phyloP scores from a whole-genome alignment of 2,329 filamentous ascomycete species.

The Incumbomyces lentus region DNA sequence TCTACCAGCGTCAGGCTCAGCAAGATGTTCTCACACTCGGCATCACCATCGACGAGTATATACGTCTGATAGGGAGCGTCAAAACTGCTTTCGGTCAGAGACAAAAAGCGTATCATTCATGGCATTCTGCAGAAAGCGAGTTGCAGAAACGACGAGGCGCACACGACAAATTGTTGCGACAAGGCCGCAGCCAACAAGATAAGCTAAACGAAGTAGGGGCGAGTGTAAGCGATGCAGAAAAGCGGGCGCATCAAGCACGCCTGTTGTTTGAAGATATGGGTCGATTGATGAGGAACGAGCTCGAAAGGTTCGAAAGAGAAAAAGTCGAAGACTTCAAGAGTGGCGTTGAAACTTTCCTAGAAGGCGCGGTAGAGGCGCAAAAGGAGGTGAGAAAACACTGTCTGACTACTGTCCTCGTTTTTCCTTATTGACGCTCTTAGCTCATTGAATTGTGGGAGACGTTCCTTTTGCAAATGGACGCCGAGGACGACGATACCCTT shows the following conservation, averaged over 20 bases:
- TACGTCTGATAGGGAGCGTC: constrained; percentile 85
- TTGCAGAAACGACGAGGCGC: constrained; percentile 77
- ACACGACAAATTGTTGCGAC: constrained; percentile 89
- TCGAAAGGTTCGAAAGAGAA: constrained; percentile 89
- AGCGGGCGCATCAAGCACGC: constrained; percentile 80
- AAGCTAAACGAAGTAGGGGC: constrained; percentile 83
- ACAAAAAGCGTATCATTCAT: constrained; percentile 90
- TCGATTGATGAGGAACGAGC: constrained; percentile 74
- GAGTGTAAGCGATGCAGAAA: constrained; percentile 89
- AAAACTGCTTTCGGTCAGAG: constrained; percentile 88
- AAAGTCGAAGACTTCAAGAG: constrained; percentile 99
- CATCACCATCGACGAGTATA: constrained; percentile 97
- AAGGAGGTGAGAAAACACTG: constrained; percentile 64
- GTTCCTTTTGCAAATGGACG: constrained; percentile 89
- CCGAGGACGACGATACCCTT: constrained; percentile 60
- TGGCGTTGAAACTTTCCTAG: constrained; percentile 91
- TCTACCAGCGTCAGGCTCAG: constrained; percentile 93
- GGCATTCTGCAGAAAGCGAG: constrained; percentile 84
- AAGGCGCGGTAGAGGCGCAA: constrained; percentile 93
- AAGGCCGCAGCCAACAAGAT: constrained; percentile 93
- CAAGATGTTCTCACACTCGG: constrained; percentile 93
- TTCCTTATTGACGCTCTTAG: constrained; percentile 40
- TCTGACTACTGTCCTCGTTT: not conserved
- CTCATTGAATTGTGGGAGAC: constrained; percentile 93
- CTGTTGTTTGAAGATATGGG: constrained; percentile 97